These are phyloP conservation scores for Salix udensis DNA, from an alignment of 345 rosid species.

Conservation along the genomic window DNA sequence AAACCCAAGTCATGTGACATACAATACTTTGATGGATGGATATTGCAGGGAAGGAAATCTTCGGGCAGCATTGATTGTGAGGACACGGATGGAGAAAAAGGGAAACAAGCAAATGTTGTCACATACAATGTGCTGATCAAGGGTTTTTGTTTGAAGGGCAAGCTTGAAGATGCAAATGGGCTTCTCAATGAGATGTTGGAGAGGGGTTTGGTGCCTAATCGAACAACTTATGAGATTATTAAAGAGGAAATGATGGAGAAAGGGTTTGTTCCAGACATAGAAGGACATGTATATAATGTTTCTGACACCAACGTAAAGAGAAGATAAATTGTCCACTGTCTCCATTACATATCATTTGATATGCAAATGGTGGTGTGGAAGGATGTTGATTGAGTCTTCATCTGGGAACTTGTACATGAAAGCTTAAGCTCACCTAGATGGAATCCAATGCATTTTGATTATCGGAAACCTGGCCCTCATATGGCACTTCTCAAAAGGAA, in stretches of 20 bases:
- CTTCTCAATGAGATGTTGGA: slow-evolving; percentile 89
- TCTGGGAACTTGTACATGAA: neutral
- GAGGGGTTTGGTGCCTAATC: slow-evolving; percentile 72
- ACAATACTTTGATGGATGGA: slow-evolving; percentile 70
- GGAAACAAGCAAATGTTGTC: slow-evolving; percentile 54
- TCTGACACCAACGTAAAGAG: slow-evolving; percentile 15
- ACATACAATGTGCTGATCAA: slow-evolving; percentile 64
- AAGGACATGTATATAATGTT: slow-evolving; percentile 63
- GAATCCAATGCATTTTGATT: neutral
- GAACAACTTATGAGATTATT: slow-evolving; percentile 59
- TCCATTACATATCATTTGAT: neutral
- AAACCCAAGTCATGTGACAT: slow-evolving; percentile 61
- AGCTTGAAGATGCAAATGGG: slow-evolving; percentile 61
- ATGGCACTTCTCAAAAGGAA: no score
- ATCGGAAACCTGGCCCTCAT: neutral
- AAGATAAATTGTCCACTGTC: neutral
- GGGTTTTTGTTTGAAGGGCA: slow-evolving; percentile 63
- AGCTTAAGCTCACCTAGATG: neutral
- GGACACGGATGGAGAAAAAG: slow-evolving; percentile 65
- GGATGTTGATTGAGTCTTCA: neutral
- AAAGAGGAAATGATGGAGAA: slow-evolving; percentile 71
- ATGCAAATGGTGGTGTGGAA: neutral
- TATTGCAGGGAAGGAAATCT: slow-evolving; percentile 69
- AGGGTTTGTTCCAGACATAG: slow-evolving; percentile 80
- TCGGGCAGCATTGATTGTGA: slow-evolving; percentile 52